These are phyloP conservation scores for Tulasnella sp. DNA, from an alignment of 768 basidiomycete genomes.

Conservation along the genomic window DNA sequence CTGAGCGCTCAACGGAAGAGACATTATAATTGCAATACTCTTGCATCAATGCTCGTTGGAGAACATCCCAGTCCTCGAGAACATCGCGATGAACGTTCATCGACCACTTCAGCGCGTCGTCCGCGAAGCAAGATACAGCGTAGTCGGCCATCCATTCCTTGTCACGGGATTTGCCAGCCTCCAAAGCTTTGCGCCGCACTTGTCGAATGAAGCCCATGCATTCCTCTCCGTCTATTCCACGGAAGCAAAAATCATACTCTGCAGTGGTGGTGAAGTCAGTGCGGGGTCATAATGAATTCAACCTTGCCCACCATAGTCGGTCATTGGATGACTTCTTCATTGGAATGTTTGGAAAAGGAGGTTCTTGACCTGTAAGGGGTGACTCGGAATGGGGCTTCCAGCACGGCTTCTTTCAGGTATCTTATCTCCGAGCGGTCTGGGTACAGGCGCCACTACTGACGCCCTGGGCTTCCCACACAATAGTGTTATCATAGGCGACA, in stretches of 20 bases:
- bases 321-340: background rate
- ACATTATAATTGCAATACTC: background rate
- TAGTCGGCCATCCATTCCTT: conserved; percentile 18
- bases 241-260: background rate
- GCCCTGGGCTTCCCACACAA: background rate
- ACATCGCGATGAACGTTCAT: background rate
- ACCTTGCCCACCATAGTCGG: background rate
- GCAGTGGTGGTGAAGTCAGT: background rate
- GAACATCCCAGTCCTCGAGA: background rate
- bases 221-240: conserved; percentile 4
- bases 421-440: background rate
- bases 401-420: background rate
- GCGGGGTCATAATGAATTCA: background rate
- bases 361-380: background rate
- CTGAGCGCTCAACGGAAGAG: background rate
- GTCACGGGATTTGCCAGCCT: background rate
- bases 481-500: background rate
- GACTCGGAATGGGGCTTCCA: background rate
- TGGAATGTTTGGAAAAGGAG: background rate
- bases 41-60: background rate
- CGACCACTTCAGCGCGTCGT: background rate
- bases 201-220: background rate
- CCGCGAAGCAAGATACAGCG: background rate
- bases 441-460: background rate
- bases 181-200: background rate